A percentile compares a stretch with the other conserved stretches of the same genome.
Conservation (phyloP, 495 filamentous ascomycete genomes). For the Penicillium longicatenatum region DNA sequence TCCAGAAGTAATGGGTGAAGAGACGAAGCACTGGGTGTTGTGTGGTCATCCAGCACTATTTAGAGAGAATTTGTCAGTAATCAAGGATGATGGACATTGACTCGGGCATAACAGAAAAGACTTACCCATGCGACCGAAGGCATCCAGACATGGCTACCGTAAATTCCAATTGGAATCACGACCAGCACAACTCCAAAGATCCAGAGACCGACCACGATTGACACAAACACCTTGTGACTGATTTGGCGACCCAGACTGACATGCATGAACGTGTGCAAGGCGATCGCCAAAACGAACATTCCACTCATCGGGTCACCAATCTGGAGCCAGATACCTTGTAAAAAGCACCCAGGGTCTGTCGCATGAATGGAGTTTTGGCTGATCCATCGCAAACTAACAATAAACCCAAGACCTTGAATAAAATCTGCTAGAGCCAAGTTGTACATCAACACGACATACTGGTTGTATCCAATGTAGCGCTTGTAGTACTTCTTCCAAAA, state of each 20-base stretch:
- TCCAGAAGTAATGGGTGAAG: conserved; percentile 71
- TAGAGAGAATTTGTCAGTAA: conserved; percentile 4
- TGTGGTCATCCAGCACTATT: conserved; percentile 65
- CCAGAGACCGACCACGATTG: conserved; percentile 51
- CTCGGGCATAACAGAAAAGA: conserved; percentile 8
- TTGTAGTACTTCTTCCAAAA: conserved; percentile 47
- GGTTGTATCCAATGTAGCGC: conserved; percentile 51
- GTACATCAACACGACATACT: conserved; percentile 69
- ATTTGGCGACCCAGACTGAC: conserved; percentile 56
- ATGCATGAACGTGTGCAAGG: conserved; percentile 61
- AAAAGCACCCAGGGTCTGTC: conserved; percentile 56
- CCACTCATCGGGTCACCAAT: conserved; percentile 65
- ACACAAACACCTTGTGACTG: conserved; percentile 49
- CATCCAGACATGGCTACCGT: conserved; percentile 57
- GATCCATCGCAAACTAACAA: conserved; percentile 61
- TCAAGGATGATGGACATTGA: not conserved
- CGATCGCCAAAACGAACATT: conserved; percentile 64
- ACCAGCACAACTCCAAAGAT: conserved; percentile 55
- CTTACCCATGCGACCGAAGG: conserved; percentile 61
- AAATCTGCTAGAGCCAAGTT: conserved; percentile 71
- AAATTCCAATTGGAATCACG: conserved; percentile 48
- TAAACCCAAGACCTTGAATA: conserved; percentile 62
- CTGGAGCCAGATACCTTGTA: conserved; percentile 66
- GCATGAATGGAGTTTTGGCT: conserved; percentile 50
- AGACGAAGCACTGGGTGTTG: conserved; percentile 59